These are phyloP conservation scores for Cladorrhinum samala DNA, from an alignment of 495 filamentous ascomycete species.

Conservation along the genomic window DNA sequence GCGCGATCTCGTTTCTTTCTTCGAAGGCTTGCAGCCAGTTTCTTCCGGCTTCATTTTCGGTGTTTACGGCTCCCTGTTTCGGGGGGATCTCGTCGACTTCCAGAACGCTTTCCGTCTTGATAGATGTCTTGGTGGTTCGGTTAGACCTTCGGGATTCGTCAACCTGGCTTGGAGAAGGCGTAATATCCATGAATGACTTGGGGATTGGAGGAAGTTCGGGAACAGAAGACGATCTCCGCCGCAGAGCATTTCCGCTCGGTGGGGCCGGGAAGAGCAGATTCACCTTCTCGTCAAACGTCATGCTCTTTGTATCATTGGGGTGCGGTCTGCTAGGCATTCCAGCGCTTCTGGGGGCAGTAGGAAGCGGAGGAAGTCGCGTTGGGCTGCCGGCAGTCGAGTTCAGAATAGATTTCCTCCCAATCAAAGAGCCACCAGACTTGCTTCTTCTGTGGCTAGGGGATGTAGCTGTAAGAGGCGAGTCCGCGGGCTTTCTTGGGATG, in stretches of 20 bases:
- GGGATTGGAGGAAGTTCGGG: conserved; percentile 40
- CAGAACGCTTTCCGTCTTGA: conserved; percentile 32
- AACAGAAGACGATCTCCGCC: conserved; percentile 36
- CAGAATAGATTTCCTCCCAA: conserved; percentile 38
- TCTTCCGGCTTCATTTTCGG: conserved; percentile 29
- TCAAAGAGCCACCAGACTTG: conserved; percentile 39
- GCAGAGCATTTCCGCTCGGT: conserved; percentile 25
- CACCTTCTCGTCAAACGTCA: conserved; percentile 50
- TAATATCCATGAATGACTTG: conserved; percentile 18
- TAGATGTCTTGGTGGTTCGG: conserved; percentile 28
- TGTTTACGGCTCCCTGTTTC: conserved; percentile 16
- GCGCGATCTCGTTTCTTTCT: conserved; percentile 14
- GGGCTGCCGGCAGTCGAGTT: conserved; percentile 41
- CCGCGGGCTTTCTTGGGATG: conserved; percentile 40
- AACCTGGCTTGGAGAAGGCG: conserved; percentile 12
- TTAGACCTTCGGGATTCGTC: conserved; percentile 20
- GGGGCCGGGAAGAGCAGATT: conserved; percentile 41
- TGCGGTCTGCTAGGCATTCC: conserved; percentile 24
- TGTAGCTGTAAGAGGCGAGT: conserved; percentile 26
- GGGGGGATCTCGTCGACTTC: conserved; percentile 34
- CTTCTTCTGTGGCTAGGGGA: conserved; percentile 33
- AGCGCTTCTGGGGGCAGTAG: conserved; percentile 38
- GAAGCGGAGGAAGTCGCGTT: conserved; percentile 40
- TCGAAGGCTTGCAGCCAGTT: conserved; percentile 38
- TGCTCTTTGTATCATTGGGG: conserved; percentile 46